Percentiles rank a stretch among this genome's conserved stretches.
phyloP scores from a whole-genome alignment of 345 rosid genomes.

The Gossypium ekmanianum region DNA sequence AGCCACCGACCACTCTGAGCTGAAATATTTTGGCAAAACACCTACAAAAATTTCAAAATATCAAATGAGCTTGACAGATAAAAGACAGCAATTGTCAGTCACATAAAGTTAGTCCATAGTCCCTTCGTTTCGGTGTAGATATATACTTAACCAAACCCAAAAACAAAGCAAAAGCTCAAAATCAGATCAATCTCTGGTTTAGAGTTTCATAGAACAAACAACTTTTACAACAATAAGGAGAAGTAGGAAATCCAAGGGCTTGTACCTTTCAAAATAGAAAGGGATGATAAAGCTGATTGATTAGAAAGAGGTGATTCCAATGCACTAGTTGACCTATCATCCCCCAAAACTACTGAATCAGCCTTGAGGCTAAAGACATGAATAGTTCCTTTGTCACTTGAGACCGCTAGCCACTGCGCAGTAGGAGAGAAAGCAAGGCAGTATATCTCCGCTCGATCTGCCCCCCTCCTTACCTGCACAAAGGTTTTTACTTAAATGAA shows the following conservation, averaged over 20 bases:
- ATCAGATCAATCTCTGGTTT: not conserved
- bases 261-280: conserved; percentile 75
- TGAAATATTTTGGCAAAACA: conserved; percentile 89
- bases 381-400: conserved; percentile 96
- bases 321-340: conserved; percentile 40
- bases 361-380: conserved; percentile 88
- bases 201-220: not conserved
- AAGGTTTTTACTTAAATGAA: not conserved
- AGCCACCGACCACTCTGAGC: conserved; percentile 97
- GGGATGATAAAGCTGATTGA: conserved; percentile 44
- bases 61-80: not conserved
- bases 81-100: not conserved
- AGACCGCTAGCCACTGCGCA: conserved; percentile 86
- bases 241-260: not conserved
- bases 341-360: conserved; percentile 47
- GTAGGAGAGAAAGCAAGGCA: conserved; percentile 88
- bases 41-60: conserved; percentile 34
- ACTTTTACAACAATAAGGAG: not conserved
- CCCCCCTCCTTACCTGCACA: conserved; percentile 84
- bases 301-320: conserved; percentile 16
- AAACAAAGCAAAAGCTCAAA: not conserved
- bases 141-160: not conserved
- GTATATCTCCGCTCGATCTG: conserved; percentile 93
- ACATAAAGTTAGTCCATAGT: not conserved
- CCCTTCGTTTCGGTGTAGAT: not conserved